phyloP scores from a whole-genome alignment of 768 basidiomycete species.

The Clitopilus hobsonii region DNA sequence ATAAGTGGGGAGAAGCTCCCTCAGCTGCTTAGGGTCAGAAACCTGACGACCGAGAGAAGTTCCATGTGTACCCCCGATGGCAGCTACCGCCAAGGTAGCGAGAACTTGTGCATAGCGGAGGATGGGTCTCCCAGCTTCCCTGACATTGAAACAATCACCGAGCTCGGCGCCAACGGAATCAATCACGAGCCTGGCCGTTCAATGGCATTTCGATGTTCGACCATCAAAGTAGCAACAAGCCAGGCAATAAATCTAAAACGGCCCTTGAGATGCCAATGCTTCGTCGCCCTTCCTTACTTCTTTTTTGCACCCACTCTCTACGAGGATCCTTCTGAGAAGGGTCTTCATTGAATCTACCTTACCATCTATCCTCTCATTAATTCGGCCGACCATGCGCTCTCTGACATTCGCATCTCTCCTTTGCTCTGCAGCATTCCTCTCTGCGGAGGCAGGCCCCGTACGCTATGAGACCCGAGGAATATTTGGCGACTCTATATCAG shows the following conservation, averaged over 20 bases:
- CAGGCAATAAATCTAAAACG: neutral
- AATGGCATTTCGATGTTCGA: too few relatives aligned
- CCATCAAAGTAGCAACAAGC: neutral
- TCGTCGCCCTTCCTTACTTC: neutral
- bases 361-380: neutral
- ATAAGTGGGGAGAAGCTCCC: too few relatives aligned
- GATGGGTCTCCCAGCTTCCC: too few relatives aligned
- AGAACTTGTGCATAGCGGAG: too few relatives aligned
- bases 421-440: constrained; percentile 5
- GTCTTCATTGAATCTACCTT: neutral
- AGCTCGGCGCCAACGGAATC: neutral
- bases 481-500: constrained; percentile 12
- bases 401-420: neutral
- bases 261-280: neutral
- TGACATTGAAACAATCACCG: too few relatives aligned
- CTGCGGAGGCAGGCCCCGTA: constrained; percentile 3
- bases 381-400: neutral
- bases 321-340: neutral
- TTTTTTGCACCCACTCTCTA: neutral
- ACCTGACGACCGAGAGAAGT: too few relatives aligned
- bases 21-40: too few relatives aligned
- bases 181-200: too few relatives aligned
- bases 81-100: too few relatives aligned
- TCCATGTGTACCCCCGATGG: too few relatives aligned
- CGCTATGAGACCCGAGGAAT: constrained; percentile 12